These are phyloP conservation scores for Postia placenta DNA, from an alignment of 768 basidiomycete genomes.

Conservation along the genomic window DNA sequence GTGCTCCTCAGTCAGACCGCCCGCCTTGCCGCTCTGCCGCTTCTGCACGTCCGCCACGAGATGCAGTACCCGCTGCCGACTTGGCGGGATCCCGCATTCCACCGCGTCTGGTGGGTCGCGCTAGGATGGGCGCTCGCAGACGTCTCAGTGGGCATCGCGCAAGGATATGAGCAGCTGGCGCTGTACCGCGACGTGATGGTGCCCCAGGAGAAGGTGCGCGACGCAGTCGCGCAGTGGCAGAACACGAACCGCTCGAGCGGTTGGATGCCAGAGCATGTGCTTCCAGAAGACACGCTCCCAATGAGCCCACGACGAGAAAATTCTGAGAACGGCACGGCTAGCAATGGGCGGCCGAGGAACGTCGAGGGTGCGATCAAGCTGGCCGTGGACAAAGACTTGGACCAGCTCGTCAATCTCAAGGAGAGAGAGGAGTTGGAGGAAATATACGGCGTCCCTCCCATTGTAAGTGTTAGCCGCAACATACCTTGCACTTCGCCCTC, in stretches of 20 bases:
- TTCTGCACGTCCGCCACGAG: slow-evolving; percentile 45
- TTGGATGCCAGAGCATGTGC: slow-evolving; percentile 8
- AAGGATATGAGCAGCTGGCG: slow-evolving; percentile 64
- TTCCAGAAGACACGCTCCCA: slow-evolving; percentile 10
- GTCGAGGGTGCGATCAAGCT: slow-evolving; percentile 22
- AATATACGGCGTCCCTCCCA: slow-evolving; percentile 72
- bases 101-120: slow-evolving; percentile 70
- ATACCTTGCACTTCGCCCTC: background rate
- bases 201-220: slow-evolving; percentile 31
- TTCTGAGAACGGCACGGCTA: background rate
- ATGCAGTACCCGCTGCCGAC: slow-evolving; percentile 38
- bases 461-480: slow-evolving; percentile 50
- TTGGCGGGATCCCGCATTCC: slow-evolving; percentile 53
- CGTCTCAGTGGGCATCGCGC: slow-evolving; percentile 54
- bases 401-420: slow-evolving; percentile 56
- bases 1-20: slow-evolving; percentile 46
- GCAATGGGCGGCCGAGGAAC: slow-evolving; percentile 7
- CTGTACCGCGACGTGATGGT: slow-evolving; percentile 70
- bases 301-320: slow-evolving; percentile 8
- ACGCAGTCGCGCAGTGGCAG: slow-evolving; percentile 30
- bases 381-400: slow-evolving; percentile 61
- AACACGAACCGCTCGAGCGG: slow-evolving; percentile 13
- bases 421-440: slow-evolving; percentile 72
- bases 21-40: slow-evolving; percentile 47
- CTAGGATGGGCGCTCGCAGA: slow-evolving; percentile 73